Conservation (phyloP, 2,329 filamentous ascomycete species). For the Lasiodiplodia citricola region DNA sequence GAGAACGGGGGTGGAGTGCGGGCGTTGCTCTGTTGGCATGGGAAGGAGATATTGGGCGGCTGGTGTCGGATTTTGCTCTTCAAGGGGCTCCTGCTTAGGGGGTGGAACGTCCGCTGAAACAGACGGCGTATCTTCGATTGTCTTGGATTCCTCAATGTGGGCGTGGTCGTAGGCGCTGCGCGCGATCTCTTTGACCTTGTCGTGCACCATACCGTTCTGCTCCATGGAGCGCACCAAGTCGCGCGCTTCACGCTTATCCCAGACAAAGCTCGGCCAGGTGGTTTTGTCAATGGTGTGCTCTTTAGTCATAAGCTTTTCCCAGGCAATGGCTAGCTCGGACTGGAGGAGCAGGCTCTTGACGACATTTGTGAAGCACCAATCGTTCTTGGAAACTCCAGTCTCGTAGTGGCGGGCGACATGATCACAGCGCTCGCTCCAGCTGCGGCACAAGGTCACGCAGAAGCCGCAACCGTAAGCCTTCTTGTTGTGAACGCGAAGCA, state of each 20-base stretch:
- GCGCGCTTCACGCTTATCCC: slow-evolving; percentile 69
- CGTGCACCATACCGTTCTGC: slow-evolving; percentile 59
- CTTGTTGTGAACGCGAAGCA: slow-evolving; percentile 58
- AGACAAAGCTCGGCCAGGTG: slow-evolving; percentile 52
- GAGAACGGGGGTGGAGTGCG: slow-evolving; percentile 5
- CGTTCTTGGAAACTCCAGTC: slow-evolving; percentile 59
- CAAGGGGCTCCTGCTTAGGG: not conserved
- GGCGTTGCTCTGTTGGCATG: not conserved
- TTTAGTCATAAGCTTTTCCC: slow-evolving; percentile 62
- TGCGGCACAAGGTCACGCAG: slow-evolving; percentile 66
- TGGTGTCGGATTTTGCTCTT: not conserved
- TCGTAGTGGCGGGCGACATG: slow-evolving; percentile 73
- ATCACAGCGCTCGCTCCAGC: slow-evolving; percentile 70
- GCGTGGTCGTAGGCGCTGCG: slow-evolving; percentile 63
- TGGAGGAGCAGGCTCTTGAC: slow-evolving; percentile 72
- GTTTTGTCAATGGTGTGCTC: slow-evolving; percentile 61
- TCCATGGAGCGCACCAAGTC: slow-evolving; percentile 69
- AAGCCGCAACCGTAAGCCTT: slow-evolving; percentile 74
- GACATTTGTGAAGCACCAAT: slow-evolving; percentile 73
- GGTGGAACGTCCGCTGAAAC: not conserved
- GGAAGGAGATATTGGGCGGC: not conserved
- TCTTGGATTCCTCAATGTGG: not conserved
- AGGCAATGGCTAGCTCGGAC: slow-evolving; percentile 64
- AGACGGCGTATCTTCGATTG: not conserved
- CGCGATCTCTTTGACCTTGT: slow-evolving; percentile 62